phyloP scores from a whole-genome alignment of 2,329 filamentous ascomycete species.

The Trichoderma sp. region DNA sequence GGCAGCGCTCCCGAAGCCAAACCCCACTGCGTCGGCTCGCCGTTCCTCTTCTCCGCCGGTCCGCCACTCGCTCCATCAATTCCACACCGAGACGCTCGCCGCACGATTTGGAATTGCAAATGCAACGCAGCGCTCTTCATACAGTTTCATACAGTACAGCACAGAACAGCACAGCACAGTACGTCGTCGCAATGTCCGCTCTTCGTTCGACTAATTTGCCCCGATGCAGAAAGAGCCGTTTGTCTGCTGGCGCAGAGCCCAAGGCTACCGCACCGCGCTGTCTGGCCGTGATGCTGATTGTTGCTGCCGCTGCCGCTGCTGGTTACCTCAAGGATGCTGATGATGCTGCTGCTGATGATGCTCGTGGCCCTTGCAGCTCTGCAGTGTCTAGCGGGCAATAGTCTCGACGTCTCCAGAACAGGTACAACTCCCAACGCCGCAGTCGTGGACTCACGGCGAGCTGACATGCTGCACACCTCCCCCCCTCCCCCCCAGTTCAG shows the following conservation, averaged over 20 bases:
- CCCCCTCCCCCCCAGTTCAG: conserved; percentile 19
- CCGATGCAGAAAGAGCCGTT: conserved; percentile 10
- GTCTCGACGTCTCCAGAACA: not conserved
- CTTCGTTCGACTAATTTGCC: conserved; percentile 18
- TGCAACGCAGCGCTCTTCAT: no score
- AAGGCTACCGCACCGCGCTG: not conserved
- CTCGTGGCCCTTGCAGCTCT: conserved; percentile 10
- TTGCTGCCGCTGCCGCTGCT: not conserved
- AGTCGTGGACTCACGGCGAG: conserved; percentile 3
- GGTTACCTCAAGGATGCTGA: not conserved
- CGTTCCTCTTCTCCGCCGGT: not conserved
- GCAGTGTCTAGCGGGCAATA: conserved; percentile 6
- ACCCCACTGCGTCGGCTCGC: not conserved
- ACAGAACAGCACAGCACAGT: no score
- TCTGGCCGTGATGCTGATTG: conserved; percentile 5
- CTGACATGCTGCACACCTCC: conserved; percentile 16
- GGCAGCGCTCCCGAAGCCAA: not conserved
- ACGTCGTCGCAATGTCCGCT: not conserved
- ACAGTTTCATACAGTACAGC: no score
- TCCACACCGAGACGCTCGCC: not conserved
- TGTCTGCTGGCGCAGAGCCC: not conserved
- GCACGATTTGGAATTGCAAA: not conserved
- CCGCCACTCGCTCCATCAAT: not conserved
- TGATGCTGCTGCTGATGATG: conserved; percentile 5
- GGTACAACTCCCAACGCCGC: not conserved